Percentiles rank a stretch among this genome's conserved stretches.
phyloP scores from a whole-genome alignment of 2,329 filamentous ascomycete genomes.

The Calonectria crousiana region DNA sequence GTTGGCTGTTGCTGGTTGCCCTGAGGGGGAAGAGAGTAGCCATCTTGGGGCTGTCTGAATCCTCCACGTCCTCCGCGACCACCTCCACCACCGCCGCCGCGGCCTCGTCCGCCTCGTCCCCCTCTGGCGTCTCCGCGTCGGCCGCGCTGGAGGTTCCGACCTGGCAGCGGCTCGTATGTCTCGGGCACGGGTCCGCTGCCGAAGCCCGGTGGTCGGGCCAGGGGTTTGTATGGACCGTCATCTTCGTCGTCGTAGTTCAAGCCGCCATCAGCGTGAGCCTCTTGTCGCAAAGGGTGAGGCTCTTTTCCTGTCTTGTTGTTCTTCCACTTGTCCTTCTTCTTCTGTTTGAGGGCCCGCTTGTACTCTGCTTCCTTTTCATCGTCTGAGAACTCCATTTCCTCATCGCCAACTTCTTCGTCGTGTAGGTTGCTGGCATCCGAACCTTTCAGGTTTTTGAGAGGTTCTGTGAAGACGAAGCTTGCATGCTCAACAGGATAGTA shows the following conservation, averaged over 20 bases:
- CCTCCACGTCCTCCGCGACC: conserved; percentile 56
- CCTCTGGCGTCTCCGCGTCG: conserved; percentile 60
- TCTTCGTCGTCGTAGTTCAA: conserved; percentile 78
- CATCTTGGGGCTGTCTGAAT: conserved; percentile 49
- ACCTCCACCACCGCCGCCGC: conserved; percentile 51
- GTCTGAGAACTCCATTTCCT: conserved; percentile 95
- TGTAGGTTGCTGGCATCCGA: conserved; percentile 96
- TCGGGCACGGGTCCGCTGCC: conserved; percentile 61
- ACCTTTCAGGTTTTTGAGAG: conserved; percentile 82
- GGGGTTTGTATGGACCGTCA: conserved; percentile 78
- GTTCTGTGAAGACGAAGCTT: conserved; percentile 87
- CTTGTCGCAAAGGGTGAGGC: conserved; percentile 56
- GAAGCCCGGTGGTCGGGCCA: conserved; percentile 76
- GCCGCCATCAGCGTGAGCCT: conserved; percentile 55
- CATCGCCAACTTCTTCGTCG: conserved; percentile 88
- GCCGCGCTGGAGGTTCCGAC: conserved; percentile 51
- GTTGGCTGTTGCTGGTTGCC: conserved; percentile 52
- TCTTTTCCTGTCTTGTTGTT: conserved; percentile 54
- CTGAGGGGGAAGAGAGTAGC: conserved; percentile 57
- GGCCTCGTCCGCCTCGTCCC: conserved; percentile 55
- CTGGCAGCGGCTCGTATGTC: conserved; percentile 49
- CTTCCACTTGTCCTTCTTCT: conserved; percentile 65
- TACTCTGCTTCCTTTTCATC: conserved; percentile 93
- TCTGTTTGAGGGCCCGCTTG: conserved; percentile 77
- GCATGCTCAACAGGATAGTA: conserved; percentile 86